A percentile compares a stretch with the other conserved stretches of the same genome.
Evolutionary conservation across 73 alveolate species (phyloP).

Genomic region (Urostyla sp.): DNA sequence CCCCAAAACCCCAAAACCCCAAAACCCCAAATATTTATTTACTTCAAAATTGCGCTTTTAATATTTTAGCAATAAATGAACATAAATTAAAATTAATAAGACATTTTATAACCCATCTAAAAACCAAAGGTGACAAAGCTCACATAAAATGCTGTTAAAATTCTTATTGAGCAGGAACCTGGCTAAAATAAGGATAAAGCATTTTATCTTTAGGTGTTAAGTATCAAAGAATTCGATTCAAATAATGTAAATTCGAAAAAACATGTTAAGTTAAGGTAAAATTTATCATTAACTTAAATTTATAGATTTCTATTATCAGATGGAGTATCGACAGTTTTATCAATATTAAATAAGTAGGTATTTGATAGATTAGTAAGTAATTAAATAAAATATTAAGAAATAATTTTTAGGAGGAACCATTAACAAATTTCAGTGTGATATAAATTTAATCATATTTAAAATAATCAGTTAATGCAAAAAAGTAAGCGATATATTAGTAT

Average conservation of each 20-base stretch:
- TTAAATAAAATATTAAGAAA: too few species aligned
- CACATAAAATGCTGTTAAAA: background rate
- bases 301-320: background rate
- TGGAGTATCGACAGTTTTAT: background rate
- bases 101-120: too few species aligned
- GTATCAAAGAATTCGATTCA: background rate
- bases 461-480: conserved; percentile 1
- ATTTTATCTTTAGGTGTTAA: background rate
- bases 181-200: background rate
- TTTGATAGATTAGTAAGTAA: background rate
- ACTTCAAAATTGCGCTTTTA: too few species aligned
- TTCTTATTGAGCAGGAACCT: background rate
- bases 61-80: too few species aligned
- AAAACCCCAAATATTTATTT: background rate
- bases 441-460: conserved; percentile 2
- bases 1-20: conserved; percentile 6
- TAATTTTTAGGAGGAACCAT: conserved; percentile 5
- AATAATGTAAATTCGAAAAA: background rate
- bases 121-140: background rate
- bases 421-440: conserved; percentile 4
- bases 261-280: background rate
- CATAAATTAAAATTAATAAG: too few species aligned
- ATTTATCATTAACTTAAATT: too few species aligned
- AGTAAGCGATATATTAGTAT: conserved; percentile 11
- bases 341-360: background rate